These are phyloP conservation scores for Arabis hirsuta DNA, from an alignment of 345 rosid genomes.

Conservation along the genomic window DNA sequence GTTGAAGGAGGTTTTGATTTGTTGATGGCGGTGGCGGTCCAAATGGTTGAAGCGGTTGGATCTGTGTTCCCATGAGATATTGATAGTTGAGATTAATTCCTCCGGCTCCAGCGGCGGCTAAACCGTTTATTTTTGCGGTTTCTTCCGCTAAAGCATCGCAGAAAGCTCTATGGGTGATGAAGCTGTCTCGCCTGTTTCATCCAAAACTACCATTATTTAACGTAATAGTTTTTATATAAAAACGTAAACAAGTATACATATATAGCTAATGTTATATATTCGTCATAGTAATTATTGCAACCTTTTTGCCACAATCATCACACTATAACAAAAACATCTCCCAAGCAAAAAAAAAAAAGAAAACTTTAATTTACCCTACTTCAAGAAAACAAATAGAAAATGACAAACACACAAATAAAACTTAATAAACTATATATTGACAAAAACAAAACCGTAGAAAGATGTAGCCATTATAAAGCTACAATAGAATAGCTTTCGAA, in stretches of 20 bases:
- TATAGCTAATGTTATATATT: slow-evolving; percentile 2
- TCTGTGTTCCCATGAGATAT: slow-evolving; percentile 57
- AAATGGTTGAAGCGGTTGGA: slow-evolving; percentile 60
- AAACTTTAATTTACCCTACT: slow-evolving; percentile 15
- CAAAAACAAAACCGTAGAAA: slow-evolving; percentile 10
- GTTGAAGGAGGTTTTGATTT: slow-evolving; percentile 33
- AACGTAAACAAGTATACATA: background rate
- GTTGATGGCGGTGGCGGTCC: slow-evolving; percentile 16
- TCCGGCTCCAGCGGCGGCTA: slow-evolving; percentile 25
- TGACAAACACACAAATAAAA: slow-evolving; percentile 22
- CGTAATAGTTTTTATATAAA: too few species aligned
- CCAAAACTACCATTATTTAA: slow-evolving; percentile 22
- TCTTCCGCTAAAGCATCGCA: slow-evolving; percentile 98
- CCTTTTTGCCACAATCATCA: slow-evolving; percentile 22
- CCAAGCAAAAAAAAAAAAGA: slow-evolving; percentile 20
- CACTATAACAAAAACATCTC: slow-evolving; percentile 21
- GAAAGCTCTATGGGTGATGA: slow-evolving; percentile 94
- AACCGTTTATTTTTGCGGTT: slow-evolving; percentile 73
- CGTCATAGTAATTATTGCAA: background rate
- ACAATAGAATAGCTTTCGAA: slow-evolving; percentile 12
- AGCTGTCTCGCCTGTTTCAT: slow-evolving; percentile 82
- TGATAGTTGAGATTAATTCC: slow-evolving; percentile 53
- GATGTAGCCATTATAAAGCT: slow-evolving; percentile 15
- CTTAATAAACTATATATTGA: slow-evolving; percentile 10
- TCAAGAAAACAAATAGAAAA: slow-evolving; percentile 38